These are phyloP conservation scores for Eimeria mitis DNA, from an alignment of 169 alveolate species.

Conservation along the genomic window DNA sequence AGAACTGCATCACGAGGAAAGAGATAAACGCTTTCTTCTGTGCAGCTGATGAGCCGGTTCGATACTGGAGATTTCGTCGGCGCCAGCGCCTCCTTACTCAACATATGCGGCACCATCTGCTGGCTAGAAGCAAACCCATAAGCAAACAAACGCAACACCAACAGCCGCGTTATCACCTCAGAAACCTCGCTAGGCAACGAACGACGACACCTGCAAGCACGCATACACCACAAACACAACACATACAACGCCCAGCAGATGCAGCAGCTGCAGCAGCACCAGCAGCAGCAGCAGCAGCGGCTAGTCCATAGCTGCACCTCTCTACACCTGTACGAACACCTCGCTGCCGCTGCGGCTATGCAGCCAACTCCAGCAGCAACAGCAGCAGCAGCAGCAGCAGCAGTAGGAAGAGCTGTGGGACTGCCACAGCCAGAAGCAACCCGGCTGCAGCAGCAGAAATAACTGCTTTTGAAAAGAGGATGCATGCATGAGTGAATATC, in stretches of 20 bases:
- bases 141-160: constrained; percentile 70
- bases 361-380: neutral
- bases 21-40: constrained; percentile 63
- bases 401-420: neutral
- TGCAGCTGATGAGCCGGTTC: constrained; percentile 76
- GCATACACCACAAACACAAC: neutral
- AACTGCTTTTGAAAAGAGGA: too few relatives aligned
- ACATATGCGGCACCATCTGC: constrained; percentile 4
- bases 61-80: constrained; percentile 9
- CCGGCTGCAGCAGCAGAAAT: too few relatives aligned
- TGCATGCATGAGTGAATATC: too few relatives aligned
- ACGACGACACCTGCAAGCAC: constrained; percentile 65
- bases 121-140: constrained; percentile 69
- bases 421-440: too few relatives aligned
- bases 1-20: constrained; percentile 71
- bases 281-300: too few relatives aligned
- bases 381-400: neutral
- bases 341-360: neutral
- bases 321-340: neutral
- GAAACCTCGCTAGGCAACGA: constrained; percentile 74
- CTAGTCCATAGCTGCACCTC: neutral
- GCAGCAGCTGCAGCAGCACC: neutral
- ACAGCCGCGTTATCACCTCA: constrained; percentile 34
- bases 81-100: constrained; percentile 16
- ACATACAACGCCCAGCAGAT: neutral